phyloP scores from a whole-genome alignment of 768 basidiomycete genomes.

The Lyophyllum atratum region DNA sequence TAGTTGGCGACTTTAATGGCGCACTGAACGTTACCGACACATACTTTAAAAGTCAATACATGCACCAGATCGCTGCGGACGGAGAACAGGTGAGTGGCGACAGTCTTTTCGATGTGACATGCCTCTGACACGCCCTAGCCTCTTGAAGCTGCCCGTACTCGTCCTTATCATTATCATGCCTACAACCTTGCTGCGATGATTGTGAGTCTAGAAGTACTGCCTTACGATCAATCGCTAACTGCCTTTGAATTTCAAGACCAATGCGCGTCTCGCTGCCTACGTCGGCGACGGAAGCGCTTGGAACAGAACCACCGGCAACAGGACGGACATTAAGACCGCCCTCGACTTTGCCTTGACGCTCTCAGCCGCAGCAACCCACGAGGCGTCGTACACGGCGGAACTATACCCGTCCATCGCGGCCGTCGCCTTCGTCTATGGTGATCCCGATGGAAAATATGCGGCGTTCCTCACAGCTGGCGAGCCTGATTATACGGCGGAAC shows the following conservation, averaged over 20 bases:
- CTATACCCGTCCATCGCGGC: constrained; percentile 60
- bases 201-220: constrained; percentile 35
- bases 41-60: constrained; percentile 54
- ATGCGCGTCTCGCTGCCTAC: constrained; percentile 54
- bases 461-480: constrained; percentile 43
- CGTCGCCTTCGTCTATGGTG: constrained; percentile 61
- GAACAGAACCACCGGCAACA: constrained; percentile 48
- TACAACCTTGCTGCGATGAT: constrained; percentile 74
- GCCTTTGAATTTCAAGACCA: constrained; percentile 45
- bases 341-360: constrained; percentile 58
- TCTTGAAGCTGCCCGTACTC: constrained; percentile 58
- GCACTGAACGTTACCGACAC: constrained; percentile 46
- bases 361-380: constrained; percentile 30
- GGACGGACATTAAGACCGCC: constrained; percentile 59
- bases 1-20: constrained; percentile 51
- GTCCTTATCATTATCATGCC: constrained; percentile 66
- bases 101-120: neutral
- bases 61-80: constrained; percentile 51
- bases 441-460: constrained; percentile 56
- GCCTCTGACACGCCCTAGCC: constrained; percentile 42
- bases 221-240: neutral
- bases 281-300: constrained; percentile 50
- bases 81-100: constrained; percentile 53
- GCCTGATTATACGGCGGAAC: constrained; percentile 41
- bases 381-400: constrained; percentile 45